Base-by-base conservation (phyloP, 2,329 filamentous ascomycete species). In the Ambrosiella beaveri region DNA sequence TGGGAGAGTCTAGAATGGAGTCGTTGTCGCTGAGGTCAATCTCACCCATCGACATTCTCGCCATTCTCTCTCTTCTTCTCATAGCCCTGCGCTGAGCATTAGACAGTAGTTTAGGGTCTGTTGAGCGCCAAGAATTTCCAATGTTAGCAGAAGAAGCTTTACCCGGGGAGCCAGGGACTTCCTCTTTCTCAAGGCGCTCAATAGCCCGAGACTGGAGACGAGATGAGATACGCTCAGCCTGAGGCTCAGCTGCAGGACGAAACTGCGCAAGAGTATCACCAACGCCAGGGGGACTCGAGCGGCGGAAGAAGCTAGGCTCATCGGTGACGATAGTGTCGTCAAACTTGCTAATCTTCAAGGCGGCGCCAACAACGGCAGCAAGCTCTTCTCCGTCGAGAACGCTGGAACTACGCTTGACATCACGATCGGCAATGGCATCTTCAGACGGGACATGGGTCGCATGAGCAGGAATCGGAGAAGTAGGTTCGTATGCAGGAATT, bases 371-470 rank as follows among this genome's bases (percentile, higher is more conserved):
- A 17, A 57, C 51, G 17, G 40, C 59, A n/a, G 41, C 50, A 35
- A 57, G 55, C 35, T 60, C 59, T 37, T 55, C 56, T 38, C 50
- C 37, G 35, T 51, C 54, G 39, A 56, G 15, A 19, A 13, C 37
- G 38, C 38, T 5, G 15, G 17, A 41, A 35, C 13, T 36, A 7
- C 38, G 5, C 4, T 35, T 17, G 3, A 35, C 38, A 41, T 15
- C n/a, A 56, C 15, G 7, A 7, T 27, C 8, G 35, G 47, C 49
- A 44, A 36, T 19, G 27, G 49, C 19, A 53, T 56, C 35, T 35
- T 44, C 47, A 40, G 38, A 53, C n/a, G 47, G 37, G 12, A 45
- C 17, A 64, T 62, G 71, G 71, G 62, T 71, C 15, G 15, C 40
- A 57, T 57, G 51, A n/a, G 41, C 51, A 44, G 44, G 41, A n/a